Evolutionary conservation across 2,329 filamentous ascomycete genomes (phyloP).

Genomic region (Fusarium anthophilum): DNA sequence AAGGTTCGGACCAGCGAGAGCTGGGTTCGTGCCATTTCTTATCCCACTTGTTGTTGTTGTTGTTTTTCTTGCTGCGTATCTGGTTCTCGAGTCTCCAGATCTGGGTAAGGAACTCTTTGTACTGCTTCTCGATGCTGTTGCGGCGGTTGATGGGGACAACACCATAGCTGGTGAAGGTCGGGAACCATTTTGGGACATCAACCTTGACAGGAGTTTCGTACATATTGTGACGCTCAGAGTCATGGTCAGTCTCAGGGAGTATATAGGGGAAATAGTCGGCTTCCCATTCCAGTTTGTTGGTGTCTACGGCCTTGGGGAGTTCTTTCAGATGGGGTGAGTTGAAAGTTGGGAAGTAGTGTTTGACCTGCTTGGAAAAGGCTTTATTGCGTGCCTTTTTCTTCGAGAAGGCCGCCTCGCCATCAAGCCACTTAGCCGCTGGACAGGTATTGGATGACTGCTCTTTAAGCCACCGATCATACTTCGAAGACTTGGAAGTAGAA

Average conservation of each 20-base stretch:
- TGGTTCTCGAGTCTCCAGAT: constrained; percentile 27
- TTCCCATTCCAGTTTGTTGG: neutral
- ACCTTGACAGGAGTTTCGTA: neutral
- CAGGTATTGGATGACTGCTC: neutral
- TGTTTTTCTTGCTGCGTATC: neutral
- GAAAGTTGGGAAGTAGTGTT: neutral
- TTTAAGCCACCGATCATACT: constrained; percentile 10
- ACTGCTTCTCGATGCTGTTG: constrained; percentile 8
- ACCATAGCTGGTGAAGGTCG: constrained; percentile 13
- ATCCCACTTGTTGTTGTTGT: constrained; percentile 23
- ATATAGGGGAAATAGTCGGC: neutral
- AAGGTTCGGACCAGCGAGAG: constrained; percentile 24
- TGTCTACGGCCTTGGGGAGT: neutral
- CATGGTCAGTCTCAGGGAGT: neutral
- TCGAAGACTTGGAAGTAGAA: neutral
- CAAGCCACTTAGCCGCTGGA: neutral
- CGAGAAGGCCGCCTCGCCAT: neutral
- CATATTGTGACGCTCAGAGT: neutral
- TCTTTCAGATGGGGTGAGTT: neutral
- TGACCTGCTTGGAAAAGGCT: constrained; percentile 13
- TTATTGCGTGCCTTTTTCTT: constrained; percentile 14
- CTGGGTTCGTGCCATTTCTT: constrained; percentile 35
- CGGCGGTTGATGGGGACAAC: constrained; percentile 17
- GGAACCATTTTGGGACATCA: constrained; percentile 34
- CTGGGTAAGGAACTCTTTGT: constrained; percentile 28